phyloP scores from a whole-genome alignment of 257 asterid species.

The Verbena officinalis region DNA sequence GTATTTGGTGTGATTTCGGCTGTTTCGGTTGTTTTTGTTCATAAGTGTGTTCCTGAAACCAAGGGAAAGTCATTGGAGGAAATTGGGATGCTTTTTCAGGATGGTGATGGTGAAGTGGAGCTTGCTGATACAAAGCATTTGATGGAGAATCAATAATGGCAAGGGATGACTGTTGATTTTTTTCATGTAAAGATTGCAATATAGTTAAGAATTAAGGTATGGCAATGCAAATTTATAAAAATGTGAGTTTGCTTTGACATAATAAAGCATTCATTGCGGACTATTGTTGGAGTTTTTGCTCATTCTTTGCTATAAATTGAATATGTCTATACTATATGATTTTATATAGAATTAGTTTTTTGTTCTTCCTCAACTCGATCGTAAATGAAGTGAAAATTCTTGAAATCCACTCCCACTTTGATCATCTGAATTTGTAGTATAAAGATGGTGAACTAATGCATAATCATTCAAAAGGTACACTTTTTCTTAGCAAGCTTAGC shows the following conservation, averaged over 20 bases:
- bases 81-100: conserved; percentile 58
- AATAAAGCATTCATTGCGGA: not conserved
- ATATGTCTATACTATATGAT: too few species aligned
- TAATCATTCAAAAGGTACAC: not conserved
- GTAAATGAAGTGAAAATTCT: too few species aligned
- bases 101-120: conserved; percentile 49
- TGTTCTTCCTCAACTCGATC: too few species aligned
- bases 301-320: not conserved
- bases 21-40: conserved; percentile 53
- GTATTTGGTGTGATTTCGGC: conserved; percentile 57
- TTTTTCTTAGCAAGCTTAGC: conserved; percentile 11
- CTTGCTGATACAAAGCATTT: conserved; percentile 54
- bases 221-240: not conserved
- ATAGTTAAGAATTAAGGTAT: not conserved
- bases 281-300: not conserved
- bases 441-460: not conserved
- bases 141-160: conserved; percentile 35
- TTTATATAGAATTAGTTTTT: too few species aligned
- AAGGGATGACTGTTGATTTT: not conserved
- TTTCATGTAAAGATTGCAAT: conserved; percentile 4
- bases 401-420: too few species aligned
- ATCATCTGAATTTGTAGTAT: too few species aligned
- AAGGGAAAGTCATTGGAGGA: conserved; percentile 76
- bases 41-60: conserved; percentile 58
- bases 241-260: not conserved